Evolutionary conservation across 2,329 filamentous ascomycete genomes (phyloP).

Genomic region (Apiospora aurea): DNA sequence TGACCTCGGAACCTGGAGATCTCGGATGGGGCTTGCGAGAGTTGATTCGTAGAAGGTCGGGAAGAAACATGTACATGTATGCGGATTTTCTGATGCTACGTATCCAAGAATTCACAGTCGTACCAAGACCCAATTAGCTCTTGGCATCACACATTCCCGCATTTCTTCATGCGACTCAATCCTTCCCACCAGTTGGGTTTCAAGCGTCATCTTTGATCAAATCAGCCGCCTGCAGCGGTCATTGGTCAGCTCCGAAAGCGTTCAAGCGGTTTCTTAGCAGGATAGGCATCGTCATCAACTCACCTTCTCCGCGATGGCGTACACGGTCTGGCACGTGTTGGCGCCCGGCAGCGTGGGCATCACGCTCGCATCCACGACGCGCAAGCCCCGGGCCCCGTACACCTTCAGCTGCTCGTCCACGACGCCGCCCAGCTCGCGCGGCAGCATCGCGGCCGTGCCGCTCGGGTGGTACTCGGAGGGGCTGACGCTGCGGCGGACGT

Average conservation of each 20-base stretch:
- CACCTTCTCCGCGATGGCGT: constrained; percentile 23
- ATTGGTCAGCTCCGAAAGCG: background rate
- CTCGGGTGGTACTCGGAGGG: constrained; percentile 40
- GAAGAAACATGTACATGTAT: background rate
- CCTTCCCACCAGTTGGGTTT: background rate
- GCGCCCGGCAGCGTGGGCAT: constrained; percentile 19
- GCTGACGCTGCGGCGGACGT: constrained; percentile 30
- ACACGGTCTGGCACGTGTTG: constrained; percentile 20
- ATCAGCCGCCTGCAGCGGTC: background rate
- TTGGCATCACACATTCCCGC: background rate
- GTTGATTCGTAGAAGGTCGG: too few species aligned
- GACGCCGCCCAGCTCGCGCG: constrained; percentile 50
- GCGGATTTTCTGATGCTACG: background rate
- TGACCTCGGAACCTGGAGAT: background rate
- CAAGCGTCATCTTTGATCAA: constrained; percentile 10
- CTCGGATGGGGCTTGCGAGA: background rate
- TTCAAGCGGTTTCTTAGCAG: background rate
- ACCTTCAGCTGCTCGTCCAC: constrained; percentile 44
- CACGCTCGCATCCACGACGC: constrained; percentile 30
- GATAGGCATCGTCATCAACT: background rate
- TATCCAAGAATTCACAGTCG: background rate
- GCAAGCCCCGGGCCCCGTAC: constrained; percentile 29
- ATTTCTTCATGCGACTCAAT: background rate
- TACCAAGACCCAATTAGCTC: background rate
- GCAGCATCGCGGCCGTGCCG: constrained; percentile 48